A percentile compares a stretch with the other conserved stretches of the same genome.
Conservation (phyloP, 2,329 filamentous ascomycete genomes). For the Phialophora expanda region DNA sequence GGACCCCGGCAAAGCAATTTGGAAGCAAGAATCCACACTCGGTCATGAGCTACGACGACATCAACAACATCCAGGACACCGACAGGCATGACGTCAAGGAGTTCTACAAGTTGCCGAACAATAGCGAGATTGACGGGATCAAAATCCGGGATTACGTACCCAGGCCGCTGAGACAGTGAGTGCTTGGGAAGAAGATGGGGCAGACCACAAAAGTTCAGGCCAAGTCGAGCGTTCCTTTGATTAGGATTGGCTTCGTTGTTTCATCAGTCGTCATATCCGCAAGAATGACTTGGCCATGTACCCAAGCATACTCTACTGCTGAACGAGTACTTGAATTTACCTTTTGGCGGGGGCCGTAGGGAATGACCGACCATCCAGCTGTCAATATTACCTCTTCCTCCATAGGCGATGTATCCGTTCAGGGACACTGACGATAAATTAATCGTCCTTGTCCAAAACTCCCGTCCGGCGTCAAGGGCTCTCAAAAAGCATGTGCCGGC, state of each 20-base stretch:
- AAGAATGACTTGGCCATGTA: not conserved
- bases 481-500: no score
- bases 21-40: not conserved
- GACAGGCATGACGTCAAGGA: not conserved
- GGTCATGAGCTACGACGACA: conserved; percentile 1
- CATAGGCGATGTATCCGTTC: no score
- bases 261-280: not conserved
- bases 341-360: no score
- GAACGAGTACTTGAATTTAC: not conserved
- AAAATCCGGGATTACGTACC: not conserved
- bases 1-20: not conserved
- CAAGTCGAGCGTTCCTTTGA: not conserved
- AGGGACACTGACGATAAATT: no score
- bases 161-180: not conserved
- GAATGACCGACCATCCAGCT: no score
- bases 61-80: not conserved
- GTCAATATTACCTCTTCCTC: no score
- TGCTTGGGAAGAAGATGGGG: not conserved
- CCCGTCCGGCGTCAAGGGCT: no score
- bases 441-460: no score
- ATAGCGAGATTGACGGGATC: not conserved
- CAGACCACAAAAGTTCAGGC: not conserved
- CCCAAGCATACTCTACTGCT: not conserved
- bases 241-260: not conserved
- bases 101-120: not conserved